Conservation (phyloP, 2,329 filamentous ascomycete genomes). For the Colletotrichum endophyticum region DNA sequence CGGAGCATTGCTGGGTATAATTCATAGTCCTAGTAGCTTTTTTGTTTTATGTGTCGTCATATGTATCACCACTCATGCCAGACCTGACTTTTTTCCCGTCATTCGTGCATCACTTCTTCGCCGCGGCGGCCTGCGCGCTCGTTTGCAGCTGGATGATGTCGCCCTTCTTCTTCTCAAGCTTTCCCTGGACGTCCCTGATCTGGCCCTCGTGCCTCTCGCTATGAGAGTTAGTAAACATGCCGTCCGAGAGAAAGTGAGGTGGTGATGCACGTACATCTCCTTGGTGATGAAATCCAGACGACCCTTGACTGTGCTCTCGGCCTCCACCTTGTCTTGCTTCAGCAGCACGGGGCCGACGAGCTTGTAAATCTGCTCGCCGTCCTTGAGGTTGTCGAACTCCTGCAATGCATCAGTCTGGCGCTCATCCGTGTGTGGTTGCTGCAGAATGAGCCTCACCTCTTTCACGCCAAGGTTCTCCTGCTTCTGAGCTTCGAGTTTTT, state of each 20-base stretch:
- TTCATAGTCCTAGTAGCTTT: conserved; percentile 15
- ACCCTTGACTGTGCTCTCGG: conserved; percentile 87
- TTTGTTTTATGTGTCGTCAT: background rate
- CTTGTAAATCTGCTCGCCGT: conserved; percentile 93
- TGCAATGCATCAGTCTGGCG: conserved; percentile 35
- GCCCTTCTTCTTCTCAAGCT: conserved; percentile 62
- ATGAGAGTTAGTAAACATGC: background rate
- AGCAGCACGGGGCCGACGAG: conserved; percentile 89
- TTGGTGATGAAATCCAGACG: conserved; percentile 91
- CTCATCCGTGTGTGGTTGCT: background rate
- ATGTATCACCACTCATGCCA: conserved; percentile 18
- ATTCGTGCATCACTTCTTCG: conserved; percentile 24
- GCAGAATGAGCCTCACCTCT: conserved; percentile 56
- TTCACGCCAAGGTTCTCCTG: conserved; percentile 92
- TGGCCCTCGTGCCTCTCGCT: conserved; percentile 50
- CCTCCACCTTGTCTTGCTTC: conserved; percentile 93
- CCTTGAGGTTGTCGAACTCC: conserved; percentile 82
- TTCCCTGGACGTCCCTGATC: conserved; percentile 61
- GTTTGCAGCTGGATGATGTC: conserved; percentile 64
- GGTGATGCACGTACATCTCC: conserved; percentile 73
- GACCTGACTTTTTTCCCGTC: background rate
- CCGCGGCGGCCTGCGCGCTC: conserved; percentile 48
- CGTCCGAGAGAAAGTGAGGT: background rate
- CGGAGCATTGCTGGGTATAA: conserved; percentile 21
- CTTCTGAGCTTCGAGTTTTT: conserved; percentile 92